These are phyloP conservation scores for Penicillium fimorum DNA, from an alignment of 495 filamentous ascomycete genomes.

Conservation along the genomic window DNA sequence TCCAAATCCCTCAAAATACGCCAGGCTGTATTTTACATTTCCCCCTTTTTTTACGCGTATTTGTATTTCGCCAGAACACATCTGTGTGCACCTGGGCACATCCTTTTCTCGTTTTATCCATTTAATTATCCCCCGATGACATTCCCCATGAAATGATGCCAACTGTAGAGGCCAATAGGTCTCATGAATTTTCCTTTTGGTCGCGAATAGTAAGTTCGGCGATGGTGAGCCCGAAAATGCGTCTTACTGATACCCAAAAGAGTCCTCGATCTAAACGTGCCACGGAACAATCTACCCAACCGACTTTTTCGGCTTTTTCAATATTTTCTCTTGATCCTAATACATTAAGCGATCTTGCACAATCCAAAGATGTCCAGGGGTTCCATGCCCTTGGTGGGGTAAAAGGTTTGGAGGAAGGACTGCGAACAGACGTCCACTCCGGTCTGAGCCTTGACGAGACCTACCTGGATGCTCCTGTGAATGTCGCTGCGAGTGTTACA, in stretches of 20 bases:
- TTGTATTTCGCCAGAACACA: not conserved
- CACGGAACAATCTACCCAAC: slow-evolving; percentile 10
- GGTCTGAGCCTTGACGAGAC: slow-evolving; percentile 10
- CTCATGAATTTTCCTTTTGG: not conserved
- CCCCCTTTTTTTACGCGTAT: not conserved
- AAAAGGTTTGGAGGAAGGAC: not conserved
- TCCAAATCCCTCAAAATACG: not conserved
- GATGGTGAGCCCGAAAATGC: not conserved
- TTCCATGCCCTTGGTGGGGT: not conserved
- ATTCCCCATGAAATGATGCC: not conserved
- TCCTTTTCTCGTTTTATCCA: not conserved
- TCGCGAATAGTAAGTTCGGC: not conserved
- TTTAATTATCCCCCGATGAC: not conserved
- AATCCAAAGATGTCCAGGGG: not conserved
- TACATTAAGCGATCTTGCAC: not conserved
- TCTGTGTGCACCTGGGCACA: not conserved
- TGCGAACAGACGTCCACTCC: slow-evolving; percentile 8
- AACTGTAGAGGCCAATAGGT: not conserved
- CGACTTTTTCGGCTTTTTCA: not conserved
- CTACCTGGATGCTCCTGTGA: not conserved
- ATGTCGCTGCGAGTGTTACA: not conserved
- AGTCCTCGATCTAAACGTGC: not conserved
- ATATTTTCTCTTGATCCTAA: slow-evolving; percentile 5
- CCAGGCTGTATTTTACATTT: not conserved
- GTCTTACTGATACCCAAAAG: not conserved